Base-by-base conservation (phyloP, 768 basidiomycete genomes). In the Suillus cothurnatus region DNA sequence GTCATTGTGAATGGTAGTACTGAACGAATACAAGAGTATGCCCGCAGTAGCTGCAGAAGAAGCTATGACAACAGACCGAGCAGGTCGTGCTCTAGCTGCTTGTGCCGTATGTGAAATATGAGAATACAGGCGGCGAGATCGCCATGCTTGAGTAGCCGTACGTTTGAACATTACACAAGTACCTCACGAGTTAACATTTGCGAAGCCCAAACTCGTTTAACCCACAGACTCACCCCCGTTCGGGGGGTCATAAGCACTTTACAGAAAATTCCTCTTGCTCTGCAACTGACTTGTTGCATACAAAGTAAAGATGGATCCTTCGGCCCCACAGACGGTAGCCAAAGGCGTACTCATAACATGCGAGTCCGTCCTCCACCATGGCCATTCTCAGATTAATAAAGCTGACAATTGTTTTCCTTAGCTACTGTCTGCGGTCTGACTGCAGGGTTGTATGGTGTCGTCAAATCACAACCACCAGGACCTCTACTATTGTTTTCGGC, bases 301-400 rank as follows among this genome's bases (percentile, higher is more conserved):
- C 4, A 41, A n/a, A 17, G 17, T 36, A 11, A 21, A 61, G 52
- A 77, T 77, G 76, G 76, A 77, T 55, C 70, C 73, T 4, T 72
- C 72, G 61, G 77, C 75, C 65, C 70, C 77, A 41, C 69, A 73
- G 64, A 86, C 82, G 32, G 80, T 92, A 53, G 80, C 82, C 34
- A 79, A 84, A 64, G 88, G 89, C 64, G 86, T 89, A 32, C 71
- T 85, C 67, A 76, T 84, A 78, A 86, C 89, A 88, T 93, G 91
- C 91, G 84, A 90, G 91, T 92, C 86, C 87, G 88, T 90, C 77
- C 81, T 80, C 79, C 70, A 69, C 65, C 65, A 55, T 65, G 43
- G 57, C 62, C 41, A 61, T 41, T 64, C 58, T 31, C 32, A 31
- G 68, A 52, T 50, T 32, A 64, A 68, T 62, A 65, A 45, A 66